phyloP scores from a whole-genome alignment of 176 grass and related monocot species.

The Chloris gayana region DNA sequence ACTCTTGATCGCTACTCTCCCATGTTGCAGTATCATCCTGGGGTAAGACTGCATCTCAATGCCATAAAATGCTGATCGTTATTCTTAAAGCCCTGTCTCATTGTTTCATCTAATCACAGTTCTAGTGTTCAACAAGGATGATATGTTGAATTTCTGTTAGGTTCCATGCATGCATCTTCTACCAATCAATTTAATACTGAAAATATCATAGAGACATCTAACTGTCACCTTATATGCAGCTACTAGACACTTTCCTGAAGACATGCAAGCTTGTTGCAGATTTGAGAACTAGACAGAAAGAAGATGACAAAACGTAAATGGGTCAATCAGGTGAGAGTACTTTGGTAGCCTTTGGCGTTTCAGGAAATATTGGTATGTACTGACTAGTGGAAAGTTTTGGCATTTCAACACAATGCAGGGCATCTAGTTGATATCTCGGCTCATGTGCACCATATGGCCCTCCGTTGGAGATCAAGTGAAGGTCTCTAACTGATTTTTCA shows the following conservation, averaged over 20 bases:
- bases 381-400: not conserved
- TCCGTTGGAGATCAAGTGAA: conserved; percentile 16
- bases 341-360: not conserved
- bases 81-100: not conserved
- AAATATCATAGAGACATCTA: conserved; percentile 5
- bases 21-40: conserved; percentile 76
- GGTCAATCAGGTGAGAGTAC: conserved; percentile 32
- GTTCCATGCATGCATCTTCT: conserved; percentile 8
- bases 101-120: not conserved
- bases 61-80: not conserved
- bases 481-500: conserved; percentile 22
- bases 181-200: not conserved
- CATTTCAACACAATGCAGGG: conserved; percentile 27
- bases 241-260: conserved; percentile 80
- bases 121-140: not conserved
- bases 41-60: conserved; percentile 46
- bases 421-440: not conserved
- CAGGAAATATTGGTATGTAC: not conserved
- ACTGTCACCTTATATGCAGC: conserved; percentile 47
- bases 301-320: conserved; percentile 24
- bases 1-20: conserved; percentile 88
- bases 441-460: conserved; percentile 25
- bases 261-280: conserved; percentile 73
- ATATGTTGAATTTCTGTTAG: not conserved
- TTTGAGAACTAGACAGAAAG: conserved; percentile 61